These are phyloP conservation scores for Mallotus repandus DNA, from an alignment of 441 rosid species.

Conservation along the genomic window DNA sequence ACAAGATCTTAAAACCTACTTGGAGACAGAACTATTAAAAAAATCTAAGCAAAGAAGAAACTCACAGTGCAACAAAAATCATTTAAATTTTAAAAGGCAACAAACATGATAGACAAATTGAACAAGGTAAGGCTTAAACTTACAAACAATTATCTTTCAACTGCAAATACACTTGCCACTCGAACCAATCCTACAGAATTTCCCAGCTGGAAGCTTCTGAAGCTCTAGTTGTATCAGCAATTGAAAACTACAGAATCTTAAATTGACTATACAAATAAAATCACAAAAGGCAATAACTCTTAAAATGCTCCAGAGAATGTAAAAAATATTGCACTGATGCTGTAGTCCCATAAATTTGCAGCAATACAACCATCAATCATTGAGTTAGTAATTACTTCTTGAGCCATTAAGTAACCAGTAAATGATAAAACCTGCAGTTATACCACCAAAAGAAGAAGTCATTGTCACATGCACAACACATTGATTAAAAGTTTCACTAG, in stretches of 20 bases:
- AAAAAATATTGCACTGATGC: slow-evolving; percentile 29
- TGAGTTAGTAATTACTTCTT: slow-evolving; percentile 30
- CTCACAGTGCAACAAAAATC: not conserved
- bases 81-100: not conserved
- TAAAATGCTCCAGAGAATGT: slow-evolving; percentile 37
- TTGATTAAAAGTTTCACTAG: slow-evolving; percentile 9
- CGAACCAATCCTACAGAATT: slow-evolving; percentile 37
- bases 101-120: not conserved
- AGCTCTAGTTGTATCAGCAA: slow-evolving; percentile 46
- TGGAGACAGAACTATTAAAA: not conserved
- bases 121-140: slow-evolving; percentile 5
- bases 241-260: slow-evolving; percentile 43
- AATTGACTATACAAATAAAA: slow-evolving; percentile 36
- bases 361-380: slow-evolving; percentile 30
- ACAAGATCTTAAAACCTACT: not conserved
- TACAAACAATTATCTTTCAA: slow-evolving; percentile 18
- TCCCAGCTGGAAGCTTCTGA: slow-evolving; percentile 54
- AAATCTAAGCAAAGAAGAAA: not conserved
- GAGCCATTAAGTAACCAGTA: slow-evolving; percentile 33
- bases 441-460: slow-evolving; percentile 22
- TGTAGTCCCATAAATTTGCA: slow-evolving; percentile 31
- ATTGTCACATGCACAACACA: slow-evolving; percentile 23
- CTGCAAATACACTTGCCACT: slow-evolving; percentile 57
- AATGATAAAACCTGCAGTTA: slow-evolving; percentile 58
- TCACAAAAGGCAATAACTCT: slow-evolving; percentile 37